These are phyloP conservation scores for Aspergillus udagawae DNA, from an alignment of 2,329 filamentous ascomycete genomes.

Conservation along the genomic window DNA sequence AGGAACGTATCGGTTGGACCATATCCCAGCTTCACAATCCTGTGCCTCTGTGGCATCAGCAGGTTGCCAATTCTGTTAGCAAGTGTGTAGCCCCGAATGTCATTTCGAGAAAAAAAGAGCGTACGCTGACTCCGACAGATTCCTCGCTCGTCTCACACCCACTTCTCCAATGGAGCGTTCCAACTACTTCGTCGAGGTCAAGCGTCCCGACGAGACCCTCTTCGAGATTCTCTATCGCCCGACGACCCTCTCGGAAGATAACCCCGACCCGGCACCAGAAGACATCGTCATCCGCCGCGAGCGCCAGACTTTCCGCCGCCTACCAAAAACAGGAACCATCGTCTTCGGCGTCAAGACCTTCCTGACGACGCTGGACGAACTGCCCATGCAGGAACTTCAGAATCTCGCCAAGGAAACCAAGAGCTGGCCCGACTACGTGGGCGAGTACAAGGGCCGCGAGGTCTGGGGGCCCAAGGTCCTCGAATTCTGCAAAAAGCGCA, in stretches of 20 bases:
- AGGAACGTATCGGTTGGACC: slow-evolving; percentile 47
- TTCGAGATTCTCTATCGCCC: slow-evolving; percentile 45
- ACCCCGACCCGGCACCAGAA: slow-evolving; percentile 32
- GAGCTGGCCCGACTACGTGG: slow-evolving; percentile 45
- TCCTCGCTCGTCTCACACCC: slow-evolving; percentile 44
- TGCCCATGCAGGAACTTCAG: slow-evolving; percentile 38
- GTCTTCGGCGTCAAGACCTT: slow-evolving; percentile 50
- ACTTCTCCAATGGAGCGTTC: slow-evolving; percentile 46
- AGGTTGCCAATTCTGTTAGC: slow-evolving; percentile 40
- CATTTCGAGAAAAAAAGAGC: background rate
- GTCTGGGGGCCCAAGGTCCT: slow-evolving; percentile 41
- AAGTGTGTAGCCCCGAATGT: slow-evolving; percentile 28
- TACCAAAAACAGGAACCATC: slow-evolving; percentile 43
- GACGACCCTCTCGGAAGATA: slow-evolving; percentile 36
- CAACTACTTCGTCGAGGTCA: slow-evolving; percentile 50
- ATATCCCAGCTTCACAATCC: slow-evolving; percentile 46
- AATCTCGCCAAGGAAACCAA: slow-evolving; percentile 43
- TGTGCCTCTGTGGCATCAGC: slow-evolving; percentile 49
- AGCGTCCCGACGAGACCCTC: slow-evolving; percentile 31
- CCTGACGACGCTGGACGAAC: slow-evolving; percentile 39
- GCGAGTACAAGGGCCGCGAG: slow-evolving; percentile 43
- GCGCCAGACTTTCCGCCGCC: slow-evolving; percentile 47
- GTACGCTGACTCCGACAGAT: slow-evolving; percentile 26
- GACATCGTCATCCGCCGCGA: slow-evolving; percentile 48
- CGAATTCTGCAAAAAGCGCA: slow-evolving; percentile 32